Percentiles rank a stretch among this genome's conserved stretches.
Evolutionary conservation across 441 rosid species (phyloP).

Genomic region (Euphorbia corollata): DNA sequence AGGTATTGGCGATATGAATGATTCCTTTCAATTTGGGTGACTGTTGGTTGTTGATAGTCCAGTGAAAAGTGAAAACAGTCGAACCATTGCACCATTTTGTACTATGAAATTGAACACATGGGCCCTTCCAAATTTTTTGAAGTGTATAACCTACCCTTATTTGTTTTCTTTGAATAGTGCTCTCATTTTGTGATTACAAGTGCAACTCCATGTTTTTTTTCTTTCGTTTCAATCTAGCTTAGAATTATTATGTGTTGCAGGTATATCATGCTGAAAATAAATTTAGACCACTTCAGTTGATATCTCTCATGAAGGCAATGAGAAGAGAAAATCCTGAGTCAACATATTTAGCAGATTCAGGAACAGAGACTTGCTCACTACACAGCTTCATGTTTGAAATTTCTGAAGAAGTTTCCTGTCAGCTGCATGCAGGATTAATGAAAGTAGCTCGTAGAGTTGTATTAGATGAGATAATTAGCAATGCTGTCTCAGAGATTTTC

Average conservation of each 20-base stretch:
- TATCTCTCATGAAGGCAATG: conserved; percentile 50
- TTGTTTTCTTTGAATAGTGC: background rate
- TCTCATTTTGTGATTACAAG: background rate
- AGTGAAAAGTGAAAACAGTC: background rate
- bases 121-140: background rate
- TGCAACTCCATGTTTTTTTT: background rate
- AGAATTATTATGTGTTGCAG: conserved; percentile 38
- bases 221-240: conserved; percentile 15
- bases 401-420: conserved; percentile 65
- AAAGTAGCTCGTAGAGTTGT: conserved; percentile 73
- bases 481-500: conserved; percentile 46
- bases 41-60: background rate
- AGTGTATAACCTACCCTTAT: background rate
- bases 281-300: conserved; percentile 44
- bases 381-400: conserved; percentile 43
- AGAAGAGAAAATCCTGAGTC: conserved; percentile 29
- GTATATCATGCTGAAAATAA: conserved; percentile 56
- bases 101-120: background rate
- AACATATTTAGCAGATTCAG: conserved; percentile 23
- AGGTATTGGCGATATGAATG: background rate
- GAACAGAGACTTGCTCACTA: conserved; percentile 29
- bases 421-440: conserved; percentile 72
- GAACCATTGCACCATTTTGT: background rate
- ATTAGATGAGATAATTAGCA: conserved; percentile 70
- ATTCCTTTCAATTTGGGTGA: background rate